phyloP scores from a whole-genome alignment of 1,139 yeast genomes.

The Yamadazyma kanchanaburiensis region DNA sequence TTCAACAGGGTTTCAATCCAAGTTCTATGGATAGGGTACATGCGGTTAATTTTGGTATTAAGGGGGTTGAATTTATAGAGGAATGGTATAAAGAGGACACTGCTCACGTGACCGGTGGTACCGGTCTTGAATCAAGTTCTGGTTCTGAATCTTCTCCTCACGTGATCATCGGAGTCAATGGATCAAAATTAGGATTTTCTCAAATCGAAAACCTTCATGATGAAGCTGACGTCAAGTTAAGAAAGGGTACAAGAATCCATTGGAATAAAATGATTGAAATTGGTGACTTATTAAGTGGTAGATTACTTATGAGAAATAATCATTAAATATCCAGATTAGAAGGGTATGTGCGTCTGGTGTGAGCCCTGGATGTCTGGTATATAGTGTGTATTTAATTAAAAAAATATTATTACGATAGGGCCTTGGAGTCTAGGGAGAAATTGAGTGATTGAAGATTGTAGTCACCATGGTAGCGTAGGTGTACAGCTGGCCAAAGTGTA shows the following conservation, averaged over 20 bases:
- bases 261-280: conserved; percentile 61
- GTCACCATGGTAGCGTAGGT: no score
- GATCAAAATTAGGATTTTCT: conserved; percentile 57
- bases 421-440: no score
- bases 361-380: no score
- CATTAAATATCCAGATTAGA: no score
- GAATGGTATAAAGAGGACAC: no score
- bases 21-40: conserved; percentile 73
- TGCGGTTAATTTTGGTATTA: conserved; percentile 68
- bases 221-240: conserved; percentile 55
- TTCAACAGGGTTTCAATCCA: conserved; percentile 81
- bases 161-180: conserved; percentile 68
- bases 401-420: no score
- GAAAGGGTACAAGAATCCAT: conserved; percentile 68
- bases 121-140: conserved; percentile 53
- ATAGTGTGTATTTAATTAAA: no score
- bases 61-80: conserved; percentile 66
- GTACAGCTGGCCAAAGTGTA: no score
- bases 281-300: conserved; percentile 68
- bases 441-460: no score
- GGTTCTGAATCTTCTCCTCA: conserved; percentile 26
- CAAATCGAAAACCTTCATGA: conserved; percentile 54
- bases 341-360: no score
- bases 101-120: no score
- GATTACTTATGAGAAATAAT: conserved; percentile 2